Base-by-base conservation (phyloP, 75 land plant species). In the Picea glauca region DNA sequence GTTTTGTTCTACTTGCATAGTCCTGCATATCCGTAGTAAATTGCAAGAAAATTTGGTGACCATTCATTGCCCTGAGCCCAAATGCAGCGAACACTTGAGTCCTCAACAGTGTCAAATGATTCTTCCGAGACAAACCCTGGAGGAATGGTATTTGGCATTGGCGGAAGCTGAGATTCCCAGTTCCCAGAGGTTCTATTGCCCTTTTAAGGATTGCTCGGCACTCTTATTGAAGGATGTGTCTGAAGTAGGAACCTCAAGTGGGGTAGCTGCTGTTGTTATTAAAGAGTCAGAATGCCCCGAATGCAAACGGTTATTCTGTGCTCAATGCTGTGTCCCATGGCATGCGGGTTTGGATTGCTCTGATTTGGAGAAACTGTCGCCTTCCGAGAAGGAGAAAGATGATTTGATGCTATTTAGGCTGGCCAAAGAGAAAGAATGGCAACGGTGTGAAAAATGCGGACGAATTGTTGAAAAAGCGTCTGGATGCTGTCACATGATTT, bases 141-240 rank as follows among this genome's bases (percentile, higher is more conserved):
- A 86, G 2, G n/a, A 81, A 62, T 85, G 92, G 92, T 75, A 67
- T 4, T 72, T 31, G 30, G 81, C 84, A 12, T 76, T 84, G 65
- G 81, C 79, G 46, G 90, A 87, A 73, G 63, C 86, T 1, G 26
- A 80, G 58, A 76, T 92, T 60, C 70, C 72, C 8, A 81, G 20
- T 1, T 63, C 78, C 4, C 70, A 83, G 50, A 85, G 79, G 77
- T 79, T 85, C 31, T 87, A 91, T 40, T 91, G 93, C 62, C 94
- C 94, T 15, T 92, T 75, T 17, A 81, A 82, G 77, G 94, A 92
- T 72, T 92, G 92, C 70, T 90, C 87, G 17, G 88, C 84, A 0
- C 18, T 88, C 76, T 57, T 90, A 75, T 13, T 85, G 12, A 80
- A 88, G 38, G 90, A 91, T 80, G 72, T 26, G 54, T 43, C 38